These are phyloP conservation scores for Phytophthora pseudosyringae DNA, from an alignment of 352 stramenopile species.

Conservation along the genomic window DNA sequence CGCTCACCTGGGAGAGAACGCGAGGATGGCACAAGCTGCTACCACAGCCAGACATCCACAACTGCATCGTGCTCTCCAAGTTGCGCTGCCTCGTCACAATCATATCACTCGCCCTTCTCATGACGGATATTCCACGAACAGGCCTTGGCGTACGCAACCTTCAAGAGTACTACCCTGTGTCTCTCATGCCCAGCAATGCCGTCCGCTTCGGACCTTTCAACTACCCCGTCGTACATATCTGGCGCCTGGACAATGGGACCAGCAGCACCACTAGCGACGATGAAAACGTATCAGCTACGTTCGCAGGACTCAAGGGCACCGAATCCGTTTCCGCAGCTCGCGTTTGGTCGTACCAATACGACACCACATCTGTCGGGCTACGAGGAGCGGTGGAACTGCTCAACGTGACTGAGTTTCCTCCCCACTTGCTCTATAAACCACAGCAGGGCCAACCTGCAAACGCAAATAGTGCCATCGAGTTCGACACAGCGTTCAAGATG, in stretches of 20 bases:
- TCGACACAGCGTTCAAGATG: slow-evolving; percentile 42
- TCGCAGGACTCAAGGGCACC: slow-evolving; percentile 25
- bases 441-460: slow-evolving; percentile 1
- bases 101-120: slow-evolving; percentile 41
- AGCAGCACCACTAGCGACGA: slow-evolving; percentile 9
- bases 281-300: slow-evolving; percentile 1
- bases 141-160: slow-evolving; percentile 42
- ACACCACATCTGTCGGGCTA: slow-evolving; percentile 40
- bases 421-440: slow-evolving; percentile 38
- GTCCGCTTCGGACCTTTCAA: slow-evolving; percentile 53
- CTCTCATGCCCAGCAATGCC: slow-evolving; percentile 33
- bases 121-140: slow-evolving; percentile 60
- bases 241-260: slow-evolving; percentile 1
- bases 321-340: slow-evolving; percentile 13
- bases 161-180: slow-evolving; percentile 28
- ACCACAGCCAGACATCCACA: slow-evolving; percentile 32
- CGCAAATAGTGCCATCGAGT: slow-evolving; percentile 21
- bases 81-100: slow-evolving; percentile 44
- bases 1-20: neutral
- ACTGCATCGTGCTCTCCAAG: slow-evolving; percentile 35
- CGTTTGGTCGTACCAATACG: slow-evolving; percentile 48
- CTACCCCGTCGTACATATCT: slow-evolving; percentile 50
- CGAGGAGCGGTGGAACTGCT: slow-evolving; percentile 35
- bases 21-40: slow-evolving; percentile 21
- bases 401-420: slow-evolving; percentile 34